These are phyloP conservation scores for Helicostylum pulchrum DNA, from an alignment of 192 early-diverging fungal genomes.

Conservation along the genomic window DNA sequence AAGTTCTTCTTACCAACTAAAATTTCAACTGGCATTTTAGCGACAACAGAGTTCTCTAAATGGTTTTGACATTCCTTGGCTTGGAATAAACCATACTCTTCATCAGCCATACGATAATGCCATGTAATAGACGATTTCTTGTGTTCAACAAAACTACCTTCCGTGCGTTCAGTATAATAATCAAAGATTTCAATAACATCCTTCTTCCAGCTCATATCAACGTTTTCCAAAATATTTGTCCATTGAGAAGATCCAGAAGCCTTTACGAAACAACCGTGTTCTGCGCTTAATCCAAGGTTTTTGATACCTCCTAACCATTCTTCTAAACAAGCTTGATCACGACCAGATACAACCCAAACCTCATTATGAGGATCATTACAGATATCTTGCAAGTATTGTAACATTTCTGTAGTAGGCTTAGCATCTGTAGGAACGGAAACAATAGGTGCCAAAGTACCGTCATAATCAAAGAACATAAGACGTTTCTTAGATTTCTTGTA, in stretches of 20 bases:
- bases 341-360: constrained; percentile 92
- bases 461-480: constrained; percentile 93
- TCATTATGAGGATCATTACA: constrained; percentile 77
- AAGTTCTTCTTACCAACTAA: constrained; percentile 89
- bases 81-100: constrained; percentile 82
- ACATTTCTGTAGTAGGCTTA: constrained; percentile 83
- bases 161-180: constrained; percentile 85
- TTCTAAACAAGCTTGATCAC: constrained; percentile 83
- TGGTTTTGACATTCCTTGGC: constrained; percentile 90
- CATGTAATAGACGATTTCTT: constrained; percentile 86
- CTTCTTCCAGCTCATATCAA: constrained; percentile 80
- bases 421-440: constrained; percentile 81
- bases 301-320: constrained; percentile 76
- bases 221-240: constrained; percentile 50
- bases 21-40: constrained; percentile 82
- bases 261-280: constrained; percentile 87
- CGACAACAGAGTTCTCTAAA: constrained; percentile 72
- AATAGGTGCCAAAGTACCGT: constrained; percentile 96
- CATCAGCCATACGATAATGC: constrained; percentile 87
- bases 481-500: constrained; percentile 67
- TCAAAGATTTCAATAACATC: constrained; percentile 80
- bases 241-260: constrained; percentile 57
- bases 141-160: constrained; percentile 79
- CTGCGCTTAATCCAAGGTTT: constrained; percentile 74
- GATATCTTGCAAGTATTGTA: constrained; percentile 66